A percentile compares a stretch with the other conserved stretches of the same genome.
phyloP scores from a whole-genome alignment of 208 protist genomes.

The Willaertia magna region DNA sequence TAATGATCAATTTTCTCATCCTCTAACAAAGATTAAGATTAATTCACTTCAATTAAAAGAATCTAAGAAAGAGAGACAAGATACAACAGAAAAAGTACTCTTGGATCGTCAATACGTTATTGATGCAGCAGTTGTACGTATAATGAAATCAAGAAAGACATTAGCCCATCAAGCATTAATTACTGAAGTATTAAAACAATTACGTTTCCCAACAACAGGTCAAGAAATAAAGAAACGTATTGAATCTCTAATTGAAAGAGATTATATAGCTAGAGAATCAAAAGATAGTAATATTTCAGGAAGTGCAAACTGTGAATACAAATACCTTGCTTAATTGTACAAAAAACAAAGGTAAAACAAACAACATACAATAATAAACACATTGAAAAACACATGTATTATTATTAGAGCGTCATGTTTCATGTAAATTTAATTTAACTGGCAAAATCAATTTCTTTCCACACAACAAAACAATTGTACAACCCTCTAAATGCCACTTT shows the following conservation, averaged over 20 bases:
- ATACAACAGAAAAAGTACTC: slow-evolving; percentile 48
- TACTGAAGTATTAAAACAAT: slow-evolving; percentile 43
- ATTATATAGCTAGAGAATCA: slow-evolving; percentile 71
- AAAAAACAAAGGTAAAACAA: no score
- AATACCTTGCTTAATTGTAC: not conserved
- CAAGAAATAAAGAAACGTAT: slow-evolving; percentile 74
- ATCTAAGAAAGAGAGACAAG: slow-evolving; percentile 54
- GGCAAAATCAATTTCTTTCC: no score
- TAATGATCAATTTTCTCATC: slow-evolving; percentile 40
- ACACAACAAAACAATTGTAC: no score
- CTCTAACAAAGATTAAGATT: slow-evolving; percentile 54
- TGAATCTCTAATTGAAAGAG: slow-evolving; percentile 78
- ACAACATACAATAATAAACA: no score
- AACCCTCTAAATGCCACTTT: no score
- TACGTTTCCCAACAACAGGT: slow-evolving; percentile 59
- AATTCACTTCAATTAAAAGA: slow-evolving; percentile 65
- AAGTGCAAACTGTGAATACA: not conserved
- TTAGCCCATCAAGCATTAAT: slow-evolving; percentile 63
- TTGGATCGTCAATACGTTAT: not conserved
- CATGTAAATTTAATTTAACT: no score
- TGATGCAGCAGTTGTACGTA: slow-evolving; percentile 25
- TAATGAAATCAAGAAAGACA: slow-evolving; percentile 24
- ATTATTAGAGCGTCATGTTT: no score
- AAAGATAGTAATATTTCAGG: not conserved
- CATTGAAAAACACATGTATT: no score